A percentile compares a stretch with the other conserved stretches of the same genome.
Evolutionary conservation across 768 basidiomycete species (phyloP).

Genomic region (Floccularia luteovirens): DNA sequence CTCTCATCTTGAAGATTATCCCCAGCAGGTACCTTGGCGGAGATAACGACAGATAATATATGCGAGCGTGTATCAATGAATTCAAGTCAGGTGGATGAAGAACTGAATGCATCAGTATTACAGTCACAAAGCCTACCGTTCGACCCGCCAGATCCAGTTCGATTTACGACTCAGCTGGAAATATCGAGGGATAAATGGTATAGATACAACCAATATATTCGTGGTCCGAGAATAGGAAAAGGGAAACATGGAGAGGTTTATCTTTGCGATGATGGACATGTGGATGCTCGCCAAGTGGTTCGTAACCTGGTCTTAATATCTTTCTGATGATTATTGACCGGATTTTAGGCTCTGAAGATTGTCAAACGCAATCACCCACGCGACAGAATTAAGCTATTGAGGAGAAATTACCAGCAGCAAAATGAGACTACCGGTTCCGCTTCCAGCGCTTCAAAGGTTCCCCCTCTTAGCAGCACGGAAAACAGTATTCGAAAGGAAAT

Average conservation of each 20-base stretch:
- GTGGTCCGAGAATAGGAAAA: slow-evolving; percentile 26
- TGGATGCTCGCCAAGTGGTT: slow-evolving; percentile 34
- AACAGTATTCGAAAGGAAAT: slow-evolving; percentile 81
- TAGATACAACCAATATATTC: slow-evolving; percentile 66
- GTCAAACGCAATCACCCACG: slow-evolving; percentile 59
- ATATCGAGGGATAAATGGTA: slow-evolving; percentile 22
- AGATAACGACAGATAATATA: too few relatives aligned
- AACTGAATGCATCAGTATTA: too few relatives aligned
- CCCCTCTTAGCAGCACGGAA: slow-evolving; percentile 49
- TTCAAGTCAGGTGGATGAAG: too few relatives aligned
- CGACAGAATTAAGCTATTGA: slow-evolving; percentile 52
- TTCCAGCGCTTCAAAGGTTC: too few relatives aligned
- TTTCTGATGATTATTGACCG: too few relatives aligned
- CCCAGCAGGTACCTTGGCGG: too few relatives aligned
- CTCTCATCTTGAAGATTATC: too few relatives aligned
- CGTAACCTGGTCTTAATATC: too few relatives aligned
- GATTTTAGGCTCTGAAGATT: slow-evolving; percentile 72
- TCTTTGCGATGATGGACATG: slow-evolving; percentile 43
- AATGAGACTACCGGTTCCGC: slow-evolving; percentile 10
- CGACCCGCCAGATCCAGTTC: slow-evolving; percentile 32
- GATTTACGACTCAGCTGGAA: slow-evolving; percentile 32
- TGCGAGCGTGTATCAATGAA: too few relatives aligned
- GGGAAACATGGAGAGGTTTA: slow-evolving; percentile 57
- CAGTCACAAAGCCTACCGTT: slow-evolving; percentile 16
- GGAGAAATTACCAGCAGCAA: slow-evolving; percentile 27